These are phyloP conservation scores for Nemania diffusa DNA, from an alignment of 2,329 filamentous ascomycete species.

Conservation along the genomic window DNA sequence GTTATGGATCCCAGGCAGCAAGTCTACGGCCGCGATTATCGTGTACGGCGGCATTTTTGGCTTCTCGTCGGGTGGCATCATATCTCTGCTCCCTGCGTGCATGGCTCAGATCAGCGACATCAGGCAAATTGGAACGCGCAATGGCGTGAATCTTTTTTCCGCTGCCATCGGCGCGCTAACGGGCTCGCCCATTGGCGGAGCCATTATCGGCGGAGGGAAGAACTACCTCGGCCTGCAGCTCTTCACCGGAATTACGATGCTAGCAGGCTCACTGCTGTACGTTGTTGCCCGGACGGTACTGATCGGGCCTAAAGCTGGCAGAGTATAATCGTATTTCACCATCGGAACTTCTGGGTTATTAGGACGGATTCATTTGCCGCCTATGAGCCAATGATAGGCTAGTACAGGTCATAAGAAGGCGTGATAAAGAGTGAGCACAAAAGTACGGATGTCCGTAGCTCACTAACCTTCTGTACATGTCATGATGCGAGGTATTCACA, in stretches of 20 bases:
- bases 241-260: constrained; percentile 68
- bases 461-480: not conserved
- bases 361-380: not conserved
- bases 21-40: constrained; percentile 59
- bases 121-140: constrained; percentile 73
- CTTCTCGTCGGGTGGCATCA: constrained; percentile 72
- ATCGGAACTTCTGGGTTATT: not conserved
- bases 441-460: not conserved
- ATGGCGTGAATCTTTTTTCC: constrained; percentile 70
- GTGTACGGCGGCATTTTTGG: constrained; percentile 71
- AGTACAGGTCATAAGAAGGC: constrained; percentile 3
- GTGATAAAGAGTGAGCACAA: not conserved
- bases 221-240: constrained; percentile 69
- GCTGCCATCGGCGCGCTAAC: constrained; percentile 72
- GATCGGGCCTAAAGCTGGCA: constrained; percentile 6
- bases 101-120: constrained; percentile 77
- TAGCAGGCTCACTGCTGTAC: constrained; percentile 19
- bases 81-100: constrained; percentile 69
- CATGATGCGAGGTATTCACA: not conserved
- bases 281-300: constrained; percentile 22
- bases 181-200: constrained; percentile 74
- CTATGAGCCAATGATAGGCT: not conserved
- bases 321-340: constrained; percentile 3
- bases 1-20: constrained; percentile 22
- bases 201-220: constrained; percentile 50